Evolutionary conservation across 805 yeast species (phyloP).

Genomic region (Jamesozyma jinghongensis): DNA sequence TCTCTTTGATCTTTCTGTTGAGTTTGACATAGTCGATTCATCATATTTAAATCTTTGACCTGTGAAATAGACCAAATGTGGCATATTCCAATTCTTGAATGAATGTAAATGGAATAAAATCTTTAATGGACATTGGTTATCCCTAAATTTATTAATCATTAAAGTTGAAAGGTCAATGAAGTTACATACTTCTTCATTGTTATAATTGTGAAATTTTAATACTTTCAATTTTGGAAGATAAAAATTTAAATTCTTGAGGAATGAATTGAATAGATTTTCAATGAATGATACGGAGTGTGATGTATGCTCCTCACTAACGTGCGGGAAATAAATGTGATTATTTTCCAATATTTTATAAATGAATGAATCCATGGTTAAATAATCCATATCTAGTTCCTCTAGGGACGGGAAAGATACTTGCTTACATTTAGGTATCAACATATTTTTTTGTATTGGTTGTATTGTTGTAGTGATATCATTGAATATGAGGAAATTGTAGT

Average conservation of each 20-base stretch:
- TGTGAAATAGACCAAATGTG: slow-evolving; percentile 12
- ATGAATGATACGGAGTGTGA: slow-evolving; percentile 4
- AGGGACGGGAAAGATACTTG: slow-evolving; percentile 13
- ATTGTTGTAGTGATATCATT: slow-evolving; percentile 1
- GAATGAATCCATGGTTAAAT: slow-evolving; percentile 17
- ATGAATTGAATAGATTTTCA: slow-evolving; percentile 7
- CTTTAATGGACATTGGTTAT: slow-evolving; percentile 8
- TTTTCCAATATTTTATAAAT: slow-evolving; percentile 9
- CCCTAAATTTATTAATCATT: slow-evolving; percentile 11
- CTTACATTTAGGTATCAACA: slow-evolving; percentile 7
- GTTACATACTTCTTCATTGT: slow-evolving; percentile 13
- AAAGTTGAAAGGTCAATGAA: slow-evolving; percentile 16
- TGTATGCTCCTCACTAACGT: not conserved
- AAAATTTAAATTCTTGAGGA: slow-evolving; percentile 7
- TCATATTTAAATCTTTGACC: slow-evolving; percentile 23
- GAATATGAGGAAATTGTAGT: slow-evolving; percentile 5
- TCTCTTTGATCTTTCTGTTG: slow-evolving; percentile 7
- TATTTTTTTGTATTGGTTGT: slow-evolving; percentile 1
- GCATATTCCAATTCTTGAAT: slow-evolving; percentile 20
- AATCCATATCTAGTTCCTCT: slow-evolving; percentile 10
- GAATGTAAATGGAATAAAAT: slow-evolving; percentile 19
- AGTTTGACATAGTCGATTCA: slow-evolving; percentile 11
- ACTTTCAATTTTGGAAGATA: slow-evolving; percentile 9
- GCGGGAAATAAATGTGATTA: slow-evolving; percentile 3
- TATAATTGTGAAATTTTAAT: slow-evolving; percentile 10